Base-by-base conservation (phyloP, 78 protist genomes). In the Planoprotostelium fungivorum region DNA sequence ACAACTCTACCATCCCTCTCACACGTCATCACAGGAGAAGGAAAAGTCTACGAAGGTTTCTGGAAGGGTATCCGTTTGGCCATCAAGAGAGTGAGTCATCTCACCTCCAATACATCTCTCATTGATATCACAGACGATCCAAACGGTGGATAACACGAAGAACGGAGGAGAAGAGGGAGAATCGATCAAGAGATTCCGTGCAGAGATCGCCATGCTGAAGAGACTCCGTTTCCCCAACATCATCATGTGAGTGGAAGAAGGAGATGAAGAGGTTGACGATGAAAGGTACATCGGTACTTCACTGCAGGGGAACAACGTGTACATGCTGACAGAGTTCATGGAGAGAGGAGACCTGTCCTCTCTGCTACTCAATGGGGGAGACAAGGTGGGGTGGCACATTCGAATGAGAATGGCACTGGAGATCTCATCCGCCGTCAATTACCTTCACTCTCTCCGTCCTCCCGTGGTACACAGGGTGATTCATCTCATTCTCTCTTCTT, bases 401-500 rank as follows among this genome's bases (percentile, higher is more conserved):
- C 5, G 73, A 51, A 86, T 93, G 63, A 87, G 91, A 90, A 89
- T 93, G 83, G 89, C 93, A 37, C 28, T 93, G 36, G 93, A 93
- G 34, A 88, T 93, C 1, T 90, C 93, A 0, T 88, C 89, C 29
- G 95, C 91, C n/a, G 84, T 93, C 0, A 90, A 93, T 0, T 90
- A 90, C 16, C 88, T 93, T 28, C 95, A 93, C 83, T 86, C 90
- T 1, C 93, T 88, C 36, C 86, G 90, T 34, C 90, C 63, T 28
- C 95, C 95, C 0, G 88, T 93, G 84, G 90, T 90, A 29, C 95
- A 93, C 51, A 37, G 95, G 23, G 95, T 51, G 73, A 51, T 51
- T 51, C 16, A 51, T 51, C 73, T 25, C 31, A 16, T 25, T 16
- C 16, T 51, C 5, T 25, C 5, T 5, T 51, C 73, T 25, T 51